Evolutionary conservation across 768 basidiomycete genomes (phyloP).

Genomic region (Cystobasidium ongulense): DNA sequence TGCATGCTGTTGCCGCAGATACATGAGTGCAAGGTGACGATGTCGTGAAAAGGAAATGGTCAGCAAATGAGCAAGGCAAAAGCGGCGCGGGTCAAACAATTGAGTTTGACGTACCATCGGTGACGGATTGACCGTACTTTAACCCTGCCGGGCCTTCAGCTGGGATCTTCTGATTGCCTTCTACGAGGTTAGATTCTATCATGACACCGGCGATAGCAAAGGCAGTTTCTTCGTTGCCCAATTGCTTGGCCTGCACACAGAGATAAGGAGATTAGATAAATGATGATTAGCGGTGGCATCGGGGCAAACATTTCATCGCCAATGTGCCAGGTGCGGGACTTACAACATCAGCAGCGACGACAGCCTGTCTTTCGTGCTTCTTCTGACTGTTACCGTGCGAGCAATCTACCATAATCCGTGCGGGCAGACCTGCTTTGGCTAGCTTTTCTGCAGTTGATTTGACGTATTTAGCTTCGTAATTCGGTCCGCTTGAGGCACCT

Average conservation of each 20-base stretch:
- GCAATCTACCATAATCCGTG: slow-evolving; percentile 88
- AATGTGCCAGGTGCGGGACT: slow-evolving; percentile 11
- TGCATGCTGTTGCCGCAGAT: slow-evolving; percentile 59
- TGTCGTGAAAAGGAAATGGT: neutral
- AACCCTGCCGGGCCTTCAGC: slow-evolving; percentile 61
- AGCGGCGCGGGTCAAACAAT: neutral
- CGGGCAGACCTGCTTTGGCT: slow-evolving; percentile 64
- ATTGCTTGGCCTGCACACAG: slow-evolving; percentile 33
- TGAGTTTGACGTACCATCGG: slow-evolving; percentile 51
- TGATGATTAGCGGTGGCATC: no score
- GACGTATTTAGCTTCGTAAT: slow-evolving; percentile 73
- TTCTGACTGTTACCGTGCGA: slow-evolving; percentile 93
- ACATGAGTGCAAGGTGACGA: no score
- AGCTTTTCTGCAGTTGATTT: slow-evolving; percentile 66
- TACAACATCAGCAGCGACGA: slow-evolving; percentile 84
- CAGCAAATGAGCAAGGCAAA: neutral
- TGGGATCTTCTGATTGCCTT: slow-evolving; percentile 78
- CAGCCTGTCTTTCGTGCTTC: slow-evolving; percentile 76
- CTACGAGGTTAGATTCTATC: slow-evolving; percentile 85
- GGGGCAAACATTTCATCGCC: no score
- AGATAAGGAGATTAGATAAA: slow-evolving; percentile 39
- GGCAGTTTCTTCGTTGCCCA: slow-evolving; percentile 50
- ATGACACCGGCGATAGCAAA: slow-evolving; percentile 78
- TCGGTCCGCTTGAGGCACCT: slow-evolving; percentile 80
- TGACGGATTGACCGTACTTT: slow-evolving; percentile 76